Evolutionary conservation across 148 eudicot species (phyloP).

Genomic region (Talinum fruticosum): DNA sequence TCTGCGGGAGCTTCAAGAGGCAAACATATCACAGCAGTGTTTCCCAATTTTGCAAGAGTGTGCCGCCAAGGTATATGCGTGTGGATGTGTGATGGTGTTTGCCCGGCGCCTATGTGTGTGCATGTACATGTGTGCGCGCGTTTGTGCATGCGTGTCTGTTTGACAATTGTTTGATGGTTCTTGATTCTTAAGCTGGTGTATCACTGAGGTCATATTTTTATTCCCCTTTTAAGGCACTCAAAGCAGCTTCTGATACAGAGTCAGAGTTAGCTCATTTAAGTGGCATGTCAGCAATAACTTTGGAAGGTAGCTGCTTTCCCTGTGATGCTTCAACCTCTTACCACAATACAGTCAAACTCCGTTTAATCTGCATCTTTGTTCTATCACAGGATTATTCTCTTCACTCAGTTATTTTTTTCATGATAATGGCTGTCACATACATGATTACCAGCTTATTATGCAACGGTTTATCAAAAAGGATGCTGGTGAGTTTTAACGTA

Average conservation of each 20-base stretch:
- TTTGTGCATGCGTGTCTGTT: too few relatives aligned
- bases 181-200: neutral
- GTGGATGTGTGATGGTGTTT: too few relatives aligned
- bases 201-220: constrained; percentile 10
- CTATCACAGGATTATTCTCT: constrained; percentile 66
- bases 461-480: constrained; percentile 49
- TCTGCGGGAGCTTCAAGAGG: constrained; percentile 80
- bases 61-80: constrained; percentile 60
- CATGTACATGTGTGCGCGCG: too few relatives aligned
- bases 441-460: constrained; percentile 76
- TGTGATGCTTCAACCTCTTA: constrained; percentile 5
- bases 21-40: constrained; percentile 68
- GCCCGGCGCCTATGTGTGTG: too few relatives aligned
- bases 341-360: neutral
- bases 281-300: constrained; percentile 55
- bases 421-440: constrained; percentile 51
- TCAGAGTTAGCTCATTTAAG: constrained; percentile 59
- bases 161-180: neutral
- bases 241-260: constrained; percentile 76
- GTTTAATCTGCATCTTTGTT: constrained; percentile 20
- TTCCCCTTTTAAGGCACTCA: constrained; percentile 55
- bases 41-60: constrained; percentile 76
- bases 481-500: constrained; percentile 48
- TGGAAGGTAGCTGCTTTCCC: constrained; percentile 61
- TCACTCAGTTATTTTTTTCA: constrained; percentile 73